These are phyloP conservation scores for Loxodes magnus DNA, from an alignment of 73 alveolate species.

Conservation along the genomic window DNA sequence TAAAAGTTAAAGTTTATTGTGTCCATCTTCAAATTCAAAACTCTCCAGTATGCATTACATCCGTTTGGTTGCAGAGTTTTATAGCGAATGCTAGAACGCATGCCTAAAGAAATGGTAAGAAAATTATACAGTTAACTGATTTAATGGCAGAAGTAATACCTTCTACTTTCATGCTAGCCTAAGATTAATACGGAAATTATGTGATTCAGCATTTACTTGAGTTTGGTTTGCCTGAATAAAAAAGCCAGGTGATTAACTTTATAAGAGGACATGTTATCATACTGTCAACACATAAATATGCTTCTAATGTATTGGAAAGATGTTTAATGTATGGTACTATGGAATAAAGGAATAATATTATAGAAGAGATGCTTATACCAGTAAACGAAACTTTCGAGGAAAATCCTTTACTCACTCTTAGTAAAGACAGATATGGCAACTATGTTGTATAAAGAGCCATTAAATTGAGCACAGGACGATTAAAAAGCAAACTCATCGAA, in stretches of 20 bases:
- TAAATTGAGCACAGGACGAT: too few species aligned
- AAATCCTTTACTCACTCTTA: constrained; percentile 27
- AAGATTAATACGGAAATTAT: constrained; percentile 47
- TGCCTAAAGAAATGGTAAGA: constrained; percentile 35
- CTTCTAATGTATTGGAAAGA: constrained; percentile 44
- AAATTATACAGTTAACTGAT: not conserved
- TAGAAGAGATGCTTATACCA: too few species aligned
- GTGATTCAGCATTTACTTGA: constrained; percentile 42
- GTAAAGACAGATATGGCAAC: constrained; percentile 44
- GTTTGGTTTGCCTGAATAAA: constrained; percentile 21
- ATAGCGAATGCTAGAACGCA: constrained; percentile 31
- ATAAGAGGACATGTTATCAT: constrained; percentile 35
- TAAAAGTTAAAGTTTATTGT: not conserved
- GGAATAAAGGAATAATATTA: constrained; percentile 28
- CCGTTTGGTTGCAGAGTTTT: constrained; percentile 52
- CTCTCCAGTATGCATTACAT: constrained; percentile 11
- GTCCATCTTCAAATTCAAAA: constrained; percentile 17
- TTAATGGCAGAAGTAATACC: not conserved
- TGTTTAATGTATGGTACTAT: constrained; percentile 28
- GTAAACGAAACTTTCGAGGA: constrained; percentile 32
- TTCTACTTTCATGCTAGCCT: constrained; percentile 2
- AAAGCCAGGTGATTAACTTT: constrained; percentile 20
- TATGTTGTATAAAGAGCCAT: constrained; percentile 40
- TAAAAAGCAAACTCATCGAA: too few species aligned
- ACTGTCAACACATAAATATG: constrained; percentile 36